These are phyloP conservation scores for Aspergillus sp. DNA, from an alignment of 2,329 filamentous ascomycete species.

Conservation along the genomic window DNA sequence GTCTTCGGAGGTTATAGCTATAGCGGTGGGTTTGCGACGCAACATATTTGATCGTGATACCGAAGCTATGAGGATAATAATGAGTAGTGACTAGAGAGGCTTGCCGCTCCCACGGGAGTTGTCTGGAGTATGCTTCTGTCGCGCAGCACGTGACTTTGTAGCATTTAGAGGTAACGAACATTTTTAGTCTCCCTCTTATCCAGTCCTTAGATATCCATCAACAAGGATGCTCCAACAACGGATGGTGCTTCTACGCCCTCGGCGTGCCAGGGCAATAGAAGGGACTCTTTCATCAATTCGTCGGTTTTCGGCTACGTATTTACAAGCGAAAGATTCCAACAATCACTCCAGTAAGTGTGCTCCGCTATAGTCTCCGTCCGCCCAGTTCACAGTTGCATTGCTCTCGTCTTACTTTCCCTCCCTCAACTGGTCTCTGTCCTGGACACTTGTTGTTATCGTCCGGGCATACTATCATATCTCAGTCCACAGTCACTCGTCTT, in stretches of 20 bases:
- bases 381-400: not conserved
- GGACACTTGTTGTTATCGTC: not conserved
- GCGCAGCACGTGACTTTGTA: slow-evolving; percentile 12
- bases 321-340: slow-evolving; percentile 20
- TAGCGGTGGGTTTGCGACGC: slow-evolving; percentile 54
- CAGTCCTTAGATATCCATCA: not conserved
- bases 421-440: not conserved
- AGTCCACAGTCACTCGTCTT: not conserved
- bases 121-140: not conserved
- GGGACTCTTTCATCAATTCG: slow-evolving; percentile 22
- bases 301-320: slow-evolving; percentile 29
- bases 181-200: not conserved
- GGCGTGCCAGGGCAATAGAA: slow-evolving; percentile 18
- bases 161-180: slow-evolving; percentile 2
- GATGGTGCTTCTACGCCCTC: slow-evolving; percentile 6
- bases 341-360: slow-evolving; percentile 30
- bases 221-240: slow-evolving; percentile 33
- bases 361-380: not conserved
- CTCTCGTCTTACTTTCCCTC: not conserved
- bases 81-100: not conserved
- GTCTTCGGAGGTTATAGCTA: slow-evolving; percentile 53
- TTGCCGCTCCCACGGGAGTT: too few relatives aligned
- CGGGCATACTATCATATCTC: not conserved
- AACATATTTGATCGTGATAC: slow-evolving; percentile 43
- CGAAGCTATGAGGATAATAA: not conserved